Base-by-base conservation (phyloP, 176 grass and related monocot genomes). In the Carex scoparia region DNA sequence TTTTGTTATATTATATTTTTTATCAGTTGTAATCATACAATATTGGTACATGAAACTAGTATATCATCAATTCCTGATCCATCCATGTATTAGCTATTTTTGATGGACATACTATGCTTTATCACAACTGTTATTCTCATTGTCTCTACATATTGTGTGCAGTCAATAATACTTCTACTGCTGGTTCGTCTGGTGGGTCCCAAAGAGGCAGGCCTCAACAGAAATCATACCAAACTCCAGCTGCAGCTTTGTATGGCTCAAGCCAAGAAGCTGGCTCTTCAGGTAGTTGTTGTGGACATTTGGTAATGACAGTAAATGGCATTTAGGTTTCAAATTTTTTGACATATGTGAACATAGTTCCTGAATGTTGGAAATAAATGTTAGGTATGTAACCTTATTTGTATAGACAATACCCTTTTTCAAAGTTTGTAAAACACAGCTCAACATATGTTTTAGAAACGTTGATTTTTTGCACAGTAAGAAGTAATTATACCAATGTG, bases 181-280 rank as follows among this genome's bases (percentile, higher is more conserved):
- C 89, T 83, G 92, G 85, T 84, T 80, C 79, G 86, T 73, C 65
- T 61, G 69, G 62, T 79, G 88, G 85, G 74, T 40, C 81, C 19
- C 81, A 91, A 18, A 91, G 86, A 89, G 88, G 85, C 49, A 92
- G 42, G 51, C 70, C 66, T 81, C 93, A 95, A 86, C 84, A 84
- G n/a, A 86, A 88, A 46, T 87, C 87, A 79, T 98, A 95, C 84
- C 93, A 95, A 60, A 94, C 84, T 59, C 96, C 93, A 35, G 90
- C 93, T 81, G 89, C 90, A 3, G 93, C 96, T 42, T 84, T 95
- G 61, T 94, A 98, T 89, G 96, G 91, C 30, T 59, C 88, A 38
- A 88, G 89, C 80, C 91, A 94, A 62, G 93, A 88, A 55, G 58
- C 85, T 86, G 84, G 84, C 57, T 89, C 86, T 73, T 85, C 86